These are phyloP conservation scores for Orbilia javanica DNA, from an alignment of 2,329 filamentous ascomycete species.

Conservation along the genomic window DNA sequence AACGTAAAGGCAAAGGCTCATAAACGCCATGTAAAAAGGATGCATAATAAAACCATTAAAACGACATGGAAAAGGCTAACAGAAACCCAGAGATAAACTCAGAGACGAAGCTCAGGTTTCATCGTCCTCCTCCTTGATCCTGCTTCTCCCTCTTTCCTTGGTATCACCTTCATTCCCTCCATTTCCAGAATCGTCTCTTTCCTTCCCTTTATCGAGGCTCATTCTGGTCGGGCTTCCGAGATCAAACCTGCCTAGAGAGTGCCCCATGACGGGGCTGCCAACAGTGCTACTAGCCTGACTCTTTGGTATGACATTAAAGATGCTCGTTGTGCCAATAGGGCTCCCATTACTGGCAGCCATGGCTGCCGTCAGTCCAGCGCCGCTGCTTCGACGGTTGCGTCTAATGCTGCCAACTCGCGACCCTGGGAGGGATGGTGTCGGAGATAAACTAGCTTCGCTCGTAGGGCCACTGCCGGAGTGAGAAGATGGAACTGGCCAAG, in stretches of 20 bases:
- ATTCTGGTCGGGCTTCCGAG: conserved; percentile 49
- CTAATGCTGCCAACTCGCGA: conserved; percentile 48
- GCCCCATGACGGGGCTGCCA: conserved; percentile 43
- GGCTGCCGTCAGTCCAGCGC: conserved; percentile 14
- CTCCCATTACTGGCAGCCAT: conserved; percentile 31
- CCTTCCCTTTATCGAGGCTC: conserved; percentile 46
- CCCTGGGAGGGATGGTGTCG: conserved; percentile 40
- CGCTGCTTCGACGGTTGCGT: conserved; percentile 48
- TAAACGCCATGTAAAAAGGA: conserved; percentile 23
- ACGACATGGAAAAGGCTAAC: neutral
- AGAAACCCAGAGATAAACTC: neutral
- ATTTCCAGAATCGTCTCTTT: conserved; percentile 33
- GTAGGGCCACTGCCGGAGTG: conserved; percentile 11
- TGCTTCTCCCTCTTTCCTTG: conserved; percentile 24
- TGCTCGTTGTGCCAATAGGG: conserved; percentile 36
- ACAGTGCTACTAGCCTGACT: conserved; percentile 55
- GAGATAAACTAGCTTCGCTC: conserved; percentile 49
- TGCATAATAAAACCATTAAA: neutral
- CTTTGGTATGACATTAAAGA: conserved; percentile 57
- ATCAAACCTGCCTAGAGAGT: conserved; percentile 38
- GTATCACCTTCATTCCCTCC: neutral
- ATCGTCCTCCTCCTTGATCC: conserved; percentile 33
- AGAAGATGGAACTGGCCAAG: conserved; percentile 35
- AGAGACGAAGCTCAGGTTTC: conserved; percentile 7
- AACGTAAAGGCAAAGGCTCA: conserved; percentile 4